These are phyloP conservation scores for Colletotrichum costaricense DNA, from an alignment of 2,329 filamentous ascomycete species.

Conservation along the genomic window DNA sequence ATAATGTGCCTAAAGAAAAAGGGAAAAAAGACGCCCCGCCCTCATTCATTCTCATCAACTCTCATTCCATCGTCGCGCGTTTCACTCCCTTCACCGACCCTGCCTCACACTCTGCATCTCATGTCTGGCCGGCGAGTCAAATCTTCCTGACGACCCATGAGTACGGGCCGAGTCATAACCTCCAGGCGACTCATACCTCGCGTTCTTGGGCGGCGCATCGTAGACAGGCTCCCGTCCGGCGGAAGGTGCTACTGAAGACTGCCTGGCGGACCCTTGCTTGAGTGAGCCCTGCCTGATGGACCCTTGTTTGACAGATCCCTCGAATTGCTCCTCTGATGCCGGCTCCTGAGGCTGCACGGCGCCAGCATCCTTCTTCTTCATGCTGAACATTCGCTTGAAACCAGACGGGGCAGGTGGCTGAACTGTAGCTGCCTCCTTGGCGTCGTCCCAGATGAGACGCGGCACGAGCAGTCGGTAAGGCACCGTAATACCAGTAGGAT, in stretches of 20 bases:
- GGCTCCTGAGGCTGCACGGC: conserved; percentile 7
- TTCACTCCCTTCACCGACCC: conserved; percentile 5
- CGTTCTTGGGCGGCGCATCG: conserved; percentile 16
- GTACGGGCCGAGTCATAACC: conserved; percentile 23
- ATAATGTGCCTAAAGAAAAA: not conserved
- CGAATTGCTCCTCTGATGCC: conserved; percentile 22
- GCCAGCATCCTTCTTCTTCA: conserved; percentile 46
- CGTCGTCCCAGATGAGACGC: conserved; percentile 71
- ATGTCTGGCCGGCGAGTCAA: conserved; percentile 24
- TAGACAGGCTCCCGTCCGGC: conserved; percentile 32
- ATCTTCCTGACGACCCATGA: conserved; percentile 18
- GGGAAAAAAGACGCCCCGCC: not conserved
- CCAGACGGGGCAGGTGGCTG: conserved; percentile 45
- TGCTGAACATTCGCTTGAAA: conserved; percentile 59
- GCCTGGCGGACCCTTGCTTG: not conserved
- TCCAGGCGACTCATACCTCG: conserved; percentile 24
- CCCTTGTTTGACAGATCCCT: not conserved
- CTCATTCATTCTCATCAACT: not conserved
- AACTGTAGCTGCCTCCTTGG: conserved; percentile 38
- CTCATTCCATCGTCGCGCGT: conserved; percentile 4
- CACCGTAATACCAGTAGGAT: conserved; percentile 88
- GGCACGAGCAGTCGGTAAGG: conserved; percentile 91
- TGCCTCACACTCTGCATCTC: conserved; percentile 16
- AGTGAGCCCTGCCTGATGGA: not conserved
- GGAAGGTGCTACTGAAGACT: conserved; percentile 13